These are phyloP conservation scores for Colletotrichum phormii DNA, from an alignment of 2,329 filamentous ascomycete genomes.

Conservation along the genomic window DNA sequence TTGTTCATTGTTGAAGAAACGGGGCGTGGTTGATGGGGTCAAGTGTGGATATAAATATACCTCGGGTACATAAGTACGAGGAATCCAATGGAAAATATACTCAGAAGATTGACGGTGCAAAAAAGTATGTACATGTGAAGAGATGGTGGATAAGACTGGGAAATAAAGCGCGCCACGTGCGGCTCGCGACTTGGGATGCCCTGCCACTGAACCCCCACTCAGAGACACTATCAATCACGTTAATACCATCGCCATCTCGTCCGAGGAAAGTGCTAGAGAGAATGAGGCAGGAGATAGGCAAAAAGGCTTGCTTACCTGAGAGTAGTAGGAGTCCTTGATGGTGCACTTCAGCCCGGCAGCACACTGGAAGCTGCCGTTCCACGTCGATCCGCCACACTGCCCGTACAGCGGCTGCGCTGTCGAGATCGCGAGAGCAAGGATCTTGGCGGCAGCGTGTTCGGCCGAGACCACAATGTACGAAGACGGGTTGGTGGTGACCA, in stretches of 20 bases:
- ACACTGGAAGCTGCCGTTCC: conserved; percentile 41
- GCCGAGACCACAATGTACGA: conserved; percentile 73
- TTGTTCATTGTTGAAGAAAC: not conserved
- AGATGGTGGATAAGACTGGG: not conserved
- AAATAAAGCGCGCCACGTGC: conserved; percentile 2
- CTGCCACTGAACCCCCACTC: not conserved
- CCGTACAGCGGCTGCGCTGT: conserved; percentile 29
- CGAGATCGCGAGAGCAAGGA: conserved; percentile 35
- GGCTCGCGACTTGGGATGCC: not conserved
- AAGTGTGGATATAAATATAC: conserved; percentile 1
- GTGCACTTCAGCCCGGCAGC: conserved; percentile 35
- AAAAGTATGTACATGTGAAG: conserved; percentile 15
- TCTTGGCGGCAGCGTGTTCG: conserved; percentile 63
- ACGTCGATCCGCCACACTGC: conserved; percentile 41
- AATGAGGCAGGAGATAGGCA: not conserved
- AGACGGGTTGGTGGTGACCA: conserved; percentile 76
- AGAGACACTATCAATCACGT: conserved; percentile 20
- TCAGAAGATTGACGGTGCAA: not conserved
- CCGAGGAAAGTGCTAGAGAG: not conserved
- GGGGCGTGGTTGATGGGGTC: not conserved
- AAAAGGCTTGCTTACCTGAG: conserved; percentile 9
- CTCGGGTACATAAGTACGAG: not conserved
- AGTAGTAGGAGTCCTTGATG: conserved; percentile 38
- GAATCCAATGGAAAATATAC: conserved; percentile 4
- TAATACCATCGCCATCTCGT: not conserved